Conservation (phyloP, 228 moss, liverwort and hornwort genomes). For the Sphagnum fallax region DNA sequence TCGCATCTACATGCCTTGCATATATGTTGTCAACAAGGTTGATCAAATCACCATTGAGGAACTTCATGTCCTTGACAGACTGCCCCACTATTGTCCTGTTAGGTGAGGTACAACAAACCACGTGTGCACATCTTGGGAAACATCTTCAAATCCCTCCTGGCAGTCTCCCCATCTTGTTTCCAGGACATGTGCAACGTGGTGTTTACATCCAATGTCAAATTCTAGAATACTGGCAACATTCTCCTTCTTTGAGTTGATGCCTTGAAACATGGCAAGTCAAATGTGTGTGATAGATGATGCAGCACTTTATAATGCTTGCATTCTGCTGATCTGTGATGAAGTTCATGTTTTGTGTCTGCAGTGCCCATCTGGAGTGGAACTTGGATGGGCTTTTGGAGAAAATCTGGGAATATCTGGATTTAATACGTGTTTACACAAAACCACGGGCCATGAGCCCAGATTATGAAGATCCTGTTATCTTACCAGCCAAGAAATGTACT, state of each 20-base stretch:
- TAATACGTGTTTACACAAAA: constrained; percentile 87
- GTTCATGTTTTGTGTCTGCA: constrained; percentile 5
- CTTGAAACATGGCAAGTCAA: too few relatives aligned
- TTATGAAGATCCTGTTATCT: constrained; percentile 89
- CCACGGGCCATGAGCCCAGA: constrained; percentile 83
- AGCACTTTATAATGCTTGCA: too few relatives aligned
- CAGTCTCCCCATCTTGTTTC: neutral
- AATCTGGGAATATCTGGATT: constrained; percentile 91
- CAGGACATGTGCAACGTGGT: neutral
- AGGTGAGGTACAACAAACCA: constrained; percentile 21
- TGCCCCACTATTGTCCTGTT: constrained; percentile 98
- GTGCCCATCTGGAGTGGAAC: constrained; percentile 96
- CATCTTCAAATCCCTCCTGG: neutral
- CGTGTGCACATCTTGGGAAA: neutral
- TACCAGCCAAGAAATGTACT: constrained; percentile 71
- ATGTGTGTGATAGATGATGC: too few relatives aligned
- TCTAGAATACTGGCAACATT: too few relatives aligned
- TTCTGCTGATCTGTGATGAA: too few relatives aligned
- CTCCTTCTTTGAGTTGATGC: too few relatives aligned
- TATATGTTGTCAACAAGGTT: constrained; percentile 96
- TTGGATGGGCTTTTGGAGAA: constrained; percentile 81
- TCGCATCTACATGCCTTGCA: constrained; percentile 97
- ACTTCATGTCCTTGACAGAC: constrained; percentile 85
- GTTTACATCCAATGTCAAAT: too few relatives aligned
- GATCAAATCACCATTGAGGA: constrained; percentile 98